Evolutionary conservation across 768 basidiomycete genomes (phyloP), one percentile per base, ranked within the genome.

Genomic region (Sarcodon sp.): DNA sequence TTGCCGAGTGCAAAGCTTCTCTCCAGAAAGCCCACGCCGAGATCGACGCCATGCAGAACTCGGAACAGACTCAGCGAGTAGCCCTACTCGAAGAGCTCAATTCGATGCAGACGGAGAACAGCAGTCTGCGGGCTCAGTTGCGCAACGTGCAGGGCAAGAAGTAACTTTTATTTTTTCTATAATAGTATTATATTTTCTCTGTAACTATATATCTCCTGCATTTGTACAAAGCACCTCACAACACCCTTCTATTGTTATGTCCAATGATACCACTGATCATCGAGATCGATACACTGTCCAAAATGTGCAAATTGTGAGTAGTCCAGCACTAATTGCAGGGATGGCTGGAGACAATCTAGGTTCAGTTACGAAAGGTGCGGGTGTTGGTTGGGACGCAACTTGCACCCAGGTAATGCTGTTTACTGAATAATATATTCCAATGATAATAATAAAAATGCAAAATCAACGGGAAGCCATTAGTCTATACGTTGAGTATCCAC

Each of bases 21-120:
- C 69, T 91, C 43, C 72, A 77, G 44, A 69, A 73, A 15, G 80
- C 82, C 7, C 69, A 75, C 57, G 80, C 77, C 27, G 85, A 92
- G 59, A 63, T 89, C 36, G 73, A 83, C 13, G 73, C 67, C 35
- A 78, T 85, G 73, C 72, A 70, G 37, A 70, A 66, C 54, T 77
- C 79, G 12, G 88, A 92, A 57, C 85, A 90, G 65, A 75, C 70
- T 7, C 91, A 93, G 66, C 72, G 83, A 53, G 79, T 89, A 48
- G 82, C 83, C 33, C 60, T 99, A 47, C 70, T 99, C 38, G 91
- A 96, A 58, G 90, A 94, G 67, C 71, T 94, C 56, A 91, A 88
- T 60, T 70, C 74, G 46, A 73, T 83, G 65, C 87, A 90, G 66
- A 81, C 75, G 48, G 87, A 90, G 66, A 90, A 91, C 57, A 70